Evolutionary conservation across 1,284 basidiomycete species (phyloP), one percentile per base, ranked within the genome.

Genomic region (Coniferiporia weirii): DNA sequence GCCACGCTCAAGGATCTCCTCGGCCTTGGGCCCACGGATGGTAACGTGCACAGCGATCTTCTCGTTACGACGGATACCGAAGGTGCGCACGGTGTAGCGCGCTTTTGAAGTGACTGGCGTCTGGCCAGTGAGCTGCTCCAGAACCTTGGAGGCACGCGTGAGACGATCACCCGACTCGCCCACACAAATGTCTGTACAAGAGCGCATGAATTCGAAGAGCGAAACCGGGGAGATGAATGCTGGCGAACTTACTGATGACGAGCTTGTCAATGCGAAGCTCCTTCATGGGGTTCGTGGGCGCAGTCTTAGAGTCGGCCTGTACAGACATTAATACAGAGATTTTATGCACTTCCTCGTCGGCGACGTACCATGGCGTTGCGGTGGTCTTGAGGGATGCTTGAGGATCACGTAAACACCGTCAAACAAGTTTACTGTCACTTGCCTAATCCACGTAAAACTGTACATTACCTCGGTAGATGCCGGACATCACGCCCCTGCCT

Each of bases 41-140:
- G 96, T 99, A 73, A 99, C 96, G 80, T 99, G 96, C 69, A 91
- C 92, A 59, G 97, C 97, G 73, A 99, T 99, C 87, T 99, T 98
- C 81, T 99, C 97, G 84, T 99, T 99, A 82, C 96, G 92, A 75
- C 97, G 93, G 82, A 99, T 99, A 75, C 93, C 91, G 81, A 99
- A 99, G 61, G 93, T 93, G 72, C 96, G 95, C 77, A 99, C 94
- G 70, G 97, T 99, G 91, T 97, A 99, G 69, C 96, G 93, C 65
- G 96, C 96, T 85, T 98, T 99, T 76, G 94, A 97, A 70, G 96
- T 98, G 69, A 99, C 96, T 72, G 97, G 96, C 61, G 96, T 95
- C 83, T 99, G 96, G 72, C 96, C 97, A 68, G 96, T 99, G 65
- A 99, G 89, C 80, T 99, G 97, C 80, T 99, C 97, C 71, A 99